A percentile compares a stretch with the other conserved stretches of the same genome.
Evolutionary conservation across 176 grass and related monocot species (phyloP).

Genomic region (Puccinellia tenuiflora): DNA sequence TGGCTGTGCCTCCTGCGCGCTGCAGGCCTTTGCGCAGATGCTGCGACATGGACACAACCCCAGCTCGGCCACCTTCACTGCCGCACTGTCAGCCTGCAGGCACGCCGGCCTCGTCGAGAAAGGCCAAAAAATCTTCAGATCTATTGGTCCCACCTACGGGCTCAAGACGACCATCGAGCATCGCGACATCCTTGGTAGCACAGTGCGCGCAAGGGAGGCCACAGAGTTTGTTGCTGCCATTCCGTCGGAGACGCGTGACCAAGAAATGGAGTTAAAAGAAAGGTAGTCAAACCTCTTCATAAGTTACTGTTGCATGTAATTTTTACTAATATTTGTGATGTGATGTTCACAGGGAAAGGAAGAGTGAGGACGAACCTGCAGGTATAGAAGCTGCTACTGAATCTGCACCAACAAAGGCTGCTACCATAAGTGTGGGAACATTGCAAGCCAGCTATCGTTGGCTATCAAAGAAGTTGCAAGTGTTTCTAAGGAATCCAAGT

Average conservation of each 20-base stretch:
- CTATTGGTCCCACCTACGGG: conserved; percentile 25
- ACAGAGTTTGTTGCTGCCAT: conserved; percentile 51
- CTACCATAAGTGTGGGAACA: background rate
- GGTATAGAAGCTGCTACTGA: background rate
- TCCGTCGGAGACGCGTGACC: conserved; percentile 12
- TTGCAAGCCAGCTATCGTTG: background rate
- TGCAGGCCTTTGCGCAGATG: conserved; percentile 48
- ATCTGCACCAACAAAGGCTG: background rate
- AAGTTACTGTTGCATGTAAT: background rate
- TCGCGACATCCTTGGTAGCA: conserved; percentile 56
- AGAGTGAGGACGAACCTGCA: background rate
- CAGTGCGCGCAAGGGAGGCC: conserved; percentile 51
- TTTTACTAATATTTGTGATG: background rate
- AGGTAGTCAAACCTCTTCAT: background rate
- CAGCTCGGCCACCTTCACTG: conserved; percentile 62
- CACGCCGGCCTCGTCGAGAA: conserved; percentile 49
- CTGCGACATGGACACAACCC: conserved; percentile 43
- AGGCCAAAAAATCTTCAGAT: conserved; percentile 39
- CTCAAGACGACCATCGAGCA: conserved; percentile 56
- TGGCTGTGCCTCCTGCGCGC: conserved; percentile 14
- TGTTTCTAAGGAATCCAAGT: background rate
- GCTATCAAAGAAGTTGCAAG: background rate
- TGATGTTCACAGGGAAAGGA: background rate
- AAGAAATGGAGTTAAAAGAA: background rate
- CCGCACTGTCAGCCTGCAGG: conserved; percentile 62